Conservation (phyloP, 768 basidiomycete species). For the Neoboletus brunneissimus region DNA sequence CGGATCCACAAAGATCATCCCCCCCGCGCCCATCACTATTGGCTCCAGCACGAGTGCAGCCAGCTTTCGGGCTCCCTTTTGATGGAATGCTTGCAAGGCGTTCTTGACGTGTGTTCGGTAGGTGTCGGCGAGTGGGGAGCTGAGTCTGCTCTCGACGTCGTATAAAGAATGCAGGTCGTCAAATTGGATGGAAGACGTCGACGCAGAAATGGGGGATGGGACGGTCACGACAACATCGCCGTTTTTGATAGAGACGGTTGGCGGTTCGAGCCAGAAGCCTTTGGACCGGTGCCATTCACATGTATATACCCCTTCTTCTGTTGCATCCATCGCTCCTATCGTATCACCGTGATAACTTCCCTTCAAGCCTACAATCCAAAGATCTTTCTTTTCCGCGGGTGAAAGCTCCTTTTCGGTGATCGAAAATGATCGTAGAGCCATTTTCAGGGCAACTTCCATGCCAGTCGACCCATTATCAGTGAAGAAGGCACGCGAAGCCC, state of each 20-base stretch:
- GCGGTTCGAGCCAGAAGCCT: conserved; percentile 93
- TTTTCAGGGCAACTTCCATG: conserved; percentile 97
- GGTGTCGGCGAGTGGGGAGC: conserved; percentile 54
- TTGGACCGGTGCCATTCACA: conserved; percentile 96
- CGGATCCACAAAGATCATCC: conserved; percentile 97
- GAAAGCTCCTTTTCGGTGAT: conserved; percentile 35
- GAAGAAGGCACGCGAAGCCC: conserved; percentile 91
- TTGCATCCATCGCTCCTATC: conserved; percentile 96
- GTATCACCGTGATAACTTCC: conserved; percentile 99
- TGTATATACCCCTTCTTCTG: conserved; percentile 85
- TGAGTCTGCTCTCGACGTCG: conserved; percentile 59
- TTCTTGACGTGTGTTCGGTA: conserved; percentile 61
- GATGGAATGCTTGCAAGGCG: conserved; percentile 47
- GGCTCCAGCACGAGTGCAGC: conserved; percentile 89
- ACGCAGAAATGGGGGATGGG: conserved; percentile 45
- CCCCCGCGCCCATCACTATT: conserved; percentile 90
- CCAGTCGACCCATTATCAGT: conserved; percentile 95
- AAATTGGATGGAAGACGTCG: conserved; percentile 21
- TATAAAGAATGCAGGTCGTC: conserved; percentile 62
- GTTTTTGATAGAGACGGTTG: conserved; percentile 65
- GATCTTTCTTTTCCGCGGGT: conserved; percentile 40
- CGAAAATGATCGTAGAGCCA: conserved; percentile 79
- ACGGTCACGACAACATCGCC: conserved; percentile 55
- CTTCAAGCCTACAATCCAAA: conserved; percentile 81
- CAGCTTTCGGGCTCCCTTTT: conserved; percentile 41